Conservation (phyloP, 345 rosid genomes). For the Acer yangbiense region DNA sequence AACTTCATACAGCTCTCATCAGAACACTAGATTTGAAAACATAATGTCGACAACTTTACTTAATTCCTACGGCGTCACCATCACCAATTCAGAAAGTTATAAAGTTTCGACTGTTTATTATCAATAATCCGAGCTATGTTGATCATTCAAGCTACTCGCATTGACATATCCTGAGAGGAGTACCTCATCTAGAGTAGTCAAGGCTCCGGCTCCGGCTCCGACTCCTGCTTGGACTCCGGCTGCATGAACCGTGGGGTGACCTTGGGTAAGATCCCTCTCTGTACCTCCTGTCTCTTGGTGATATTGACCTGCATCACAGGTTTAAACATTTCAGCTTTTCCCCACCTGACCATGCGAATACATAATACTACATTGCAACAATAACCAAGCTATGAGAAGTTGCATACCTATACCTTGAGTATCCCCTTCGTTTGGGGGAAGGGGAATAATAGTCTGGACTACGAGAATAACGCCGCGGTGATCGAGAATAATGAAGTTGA, state of each 20-base stretch:
- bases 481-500: constrained; percentile 50
- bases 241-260: constrained; percentile 54
- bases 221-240: constrained; percentile 44
- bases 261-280: constrained; percentile 50
- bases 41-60: neutral
- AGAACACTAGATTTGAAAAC: neutral
- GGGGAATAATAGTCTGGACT: constrained; percentile 53
- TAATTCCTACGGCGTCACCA: neutral
- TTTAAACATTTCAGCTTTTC: neutral
- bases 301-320: constrained; percentile 50
- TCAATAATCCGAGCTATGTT: neutral
- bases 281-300: constrained; percentile 53
- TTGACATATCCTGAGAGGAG: neutral
- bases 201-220: constrained; percentile 48
- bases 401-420: constrained; percentile 60
- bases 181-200: constrained; percentile 38
- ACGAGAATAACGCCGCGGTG: constrained; percentile 55
- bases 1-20: no score
- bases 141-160: neutral
- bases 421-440: constrained; percentile 32
- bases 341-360: no score
- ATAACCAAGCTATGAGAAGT: neutral
- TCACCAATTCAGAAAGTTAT: neutral
- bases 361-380: neutral
- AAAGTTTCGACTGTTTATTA: neutral